phyloP scores from a whole-genome alignment of 768 basidiomycete species.

The Amanita subjunquillea region DNA sequence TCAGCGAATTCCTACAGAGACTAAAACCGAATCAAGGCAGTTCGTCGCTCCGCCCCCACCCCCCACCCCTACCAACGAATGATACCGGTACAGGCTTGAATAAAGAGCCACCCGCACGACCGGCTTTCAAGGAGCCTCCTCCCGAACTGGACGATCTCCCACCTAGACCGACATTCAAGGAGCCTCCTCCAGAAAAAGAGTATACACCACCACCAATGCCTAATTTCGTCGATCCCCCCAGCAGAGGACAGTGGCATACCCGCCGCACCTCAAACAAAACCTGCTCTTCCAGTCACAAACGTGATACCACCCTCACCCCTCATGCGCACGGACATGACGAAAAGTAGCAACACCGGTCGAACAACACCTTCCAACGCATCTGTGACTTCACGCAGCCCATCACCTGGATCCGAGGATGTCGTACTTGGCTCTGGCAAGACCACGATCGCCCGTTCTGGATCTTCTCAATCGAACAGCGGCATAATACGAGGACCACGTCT shows the following conservation, averaged over 20 bases:
- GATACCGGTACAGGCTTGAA: slow-evolving; percentile 11
- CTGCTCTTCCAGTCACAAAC: slow-evolving; percentile 23
- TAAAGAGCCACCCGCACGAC: slow-evolving; percentile 24
- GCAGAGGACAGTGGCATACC: slow-evolving; percentile 34
- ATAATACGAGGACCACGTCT: slow-evolving; percentile 38
- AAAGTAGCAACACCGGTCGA: background rate
- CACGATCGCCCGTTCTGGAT: slow-evolving; percentile 38
- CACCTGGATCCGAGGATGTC: slow-evolving; percentile 31
- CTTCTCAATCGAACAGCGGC: slow-evolving; percentile 22
- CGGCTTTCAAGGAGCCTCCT: slow-evolving; percentile 50
- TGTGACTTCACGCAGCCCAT: slow-evolving; percentile 30
- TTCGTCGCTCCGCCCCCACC: slow-evolving; percentile 19
- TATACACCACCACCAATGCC: slow-evolving; percentile 24
- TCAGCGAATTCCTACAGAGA: background rate
- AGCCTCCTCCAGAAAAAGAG: slow-evolving; percentile 50
- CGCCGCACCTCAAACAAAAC: slow-evolving; percentile 18
- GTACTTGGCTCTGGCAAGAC: slow-evolving; percentile 26
- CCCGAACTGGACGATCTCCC: slow-evolving; percentile 35
- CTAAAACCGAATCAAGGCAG: background rate
- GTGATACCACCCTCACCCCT: slow-evolving; percentile 46
- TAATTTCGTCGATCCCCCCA: slow-evolving; percentile 51
- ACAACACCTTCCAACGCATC: slow-evolving; percentile 2
- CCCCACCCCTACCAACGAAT: slow-evolving; percentile 9
- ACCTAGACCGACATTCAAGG: slow-evolving; percentile 43
- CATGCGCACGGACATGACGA: slow-evolving; percentile 22